Percentiles rank a stretch among this genome's conserved stretches.
phyloP scores from a whole-genome alignment of 2,329 filamentous ascomycete genomes.

The Alternaria longipes region DNA sequence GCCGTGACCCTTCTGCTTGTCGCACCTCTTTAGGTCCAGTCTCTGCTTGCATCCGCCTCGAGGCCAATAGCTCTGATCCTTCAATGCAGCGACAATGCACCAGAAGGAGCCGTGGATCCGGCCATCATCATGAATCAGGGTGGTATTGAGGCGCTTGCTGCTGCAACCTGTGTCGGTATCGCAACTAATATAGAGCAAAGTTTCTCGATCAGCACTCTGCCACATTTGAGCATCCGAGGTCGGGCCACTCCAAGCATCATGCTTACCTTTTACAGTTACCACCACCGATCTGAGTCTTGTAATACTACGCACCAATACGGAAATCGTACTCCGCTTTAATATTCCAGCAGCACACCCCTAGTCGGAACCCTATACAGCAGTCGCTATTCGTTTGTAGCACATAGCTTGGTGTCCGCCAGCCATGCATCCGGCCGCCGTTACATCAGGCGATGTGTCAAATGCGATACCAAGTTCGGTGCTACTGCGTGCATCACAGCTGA shows the following conservation, averaged over 20 bases:
- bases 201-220: conserved; percentile 25
- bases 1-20: conserved; percentile 24
- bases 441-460: conserved; percentile 29
- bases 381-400: conserved; percentile 27
- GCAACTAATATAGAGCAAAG: conserved; percentile 36
- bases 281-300: conserved; percentile 33
- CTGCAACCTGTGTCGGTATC: conserved; percentile 28
- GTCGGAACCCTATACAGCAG: conserved; percentile 24
- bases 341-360: conserved; percentile 20
- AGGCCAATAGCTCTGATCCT: conserved; percentile 7
- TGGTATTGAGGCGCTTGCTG: conserved; percentile 27
- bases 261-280: conserved; percentile 39
- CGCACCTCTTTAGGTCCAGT: conserved; percentile 26
- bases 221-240: conserved; percentile 29
- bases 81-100: conserved; percentile 13
- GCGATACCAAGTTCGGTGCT: conserved; percentile 20
- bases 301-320: conserved; percentile 28
- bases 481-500: conserved; percentile 21
- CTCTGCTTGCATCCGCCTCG: conserved; percentile 18
- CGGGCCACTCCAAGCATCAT: conserved; percentile 31
- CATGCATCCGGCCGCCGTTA: conserved; percentile 27
- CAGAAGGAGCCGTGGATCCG: conserved; percentile 16
- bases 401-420: conserved; percentile 18
- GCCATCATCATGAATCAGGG: conserved; percentile 22
- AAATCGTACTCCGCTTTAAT: conserved; percentile 32